These are phyloP conservation scores for Allomyces arbusculus DNA, from an alignment of 192 early-diverging fungal species.

Conservation along the genomic window DNA sequence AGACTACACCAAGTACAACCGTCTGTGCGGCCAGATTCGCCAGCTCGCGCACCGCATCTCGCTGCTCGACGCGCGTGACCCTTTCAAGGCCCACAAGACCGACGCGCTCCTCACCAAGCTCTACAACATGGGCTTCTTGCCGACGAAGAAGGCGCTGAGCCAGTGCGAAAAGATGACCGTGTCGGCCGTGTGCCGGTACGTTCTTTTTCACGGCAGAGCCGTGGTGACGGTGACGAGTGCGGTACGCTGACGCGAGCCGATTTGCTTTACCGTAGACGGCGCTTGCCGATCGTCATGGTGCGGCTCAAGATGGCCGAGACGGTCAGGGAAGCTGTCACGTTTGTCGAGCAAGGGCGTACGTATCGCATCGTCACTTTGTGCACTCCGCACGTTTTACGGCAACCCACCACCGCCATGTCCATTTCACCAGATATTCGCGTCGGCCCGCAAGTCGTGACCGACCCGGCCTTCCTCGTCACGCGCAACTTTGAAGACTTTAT, in stretches of 20 bases:
- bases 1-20: conserved; percentile 58
- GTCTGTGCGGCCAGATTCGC: conserved; percentile 55
- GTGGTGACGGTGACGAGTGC: too few species aligned
- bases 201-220: background rate
- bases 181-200: conserved; percentile 53
- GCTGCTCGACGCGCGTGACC: conserved; percentile 65
- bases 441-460: conserved; percentile 71
- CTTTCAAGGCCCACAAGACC: conserved; percentile 50
- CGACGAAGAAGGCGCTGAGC: conserved; percentile 50
- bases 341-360: conserved; percentile 70
- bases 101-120: conserved; percentile 65
- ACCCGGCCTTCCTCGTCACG: conserved; percentile 70
- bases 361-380: background rate
- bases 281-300: conserved; percentile 81
- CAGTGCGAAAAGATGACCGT: conserved; percentile 66
- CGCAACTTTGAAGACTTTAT: conserved; percentile 90
- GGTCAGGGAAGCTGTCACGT: conserved; percentile 69
- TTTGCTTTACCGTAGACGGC: conserved; percentile 22
- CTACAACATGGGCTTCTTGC: conserved; percentile 67
- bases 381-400: too few species aligned
- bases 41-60: conserved; percentile 67
- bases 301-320: conserved; percentile 88
- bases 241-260: too few species aligned
- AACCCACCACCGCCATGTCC: too few species aligned
- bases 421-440: conserved; percentile 47